These are phyloP conservation scores for Pseudoperonospora humuli DNA, from an alignment of 352 stramenopile genomes.

Conservation along the genomic window DNA sequence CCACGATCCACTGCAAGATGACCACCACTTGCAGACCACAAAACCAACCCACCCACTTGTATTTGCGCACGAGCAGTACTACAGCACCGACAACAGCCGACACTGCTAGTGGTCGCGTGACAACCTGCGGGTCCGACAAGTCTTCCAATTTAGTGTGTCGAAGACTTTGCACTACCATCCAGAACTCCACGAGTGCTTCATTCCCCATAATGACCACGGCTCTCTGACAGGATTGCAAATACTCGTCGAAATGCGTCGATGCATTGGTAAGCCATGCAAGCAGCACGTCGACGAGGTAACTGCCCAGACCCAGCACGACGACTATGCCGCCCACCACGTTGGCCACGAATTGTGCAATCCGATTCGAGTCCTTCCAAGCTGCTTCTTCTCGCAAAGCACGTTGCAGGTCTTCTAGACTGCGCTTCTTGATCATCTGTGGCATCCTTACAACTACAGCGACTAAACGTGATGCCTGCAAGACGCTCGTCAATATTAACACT, in stretches of 20 bases:
- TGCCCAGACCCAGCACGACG: slow-evolving; percentile 32
- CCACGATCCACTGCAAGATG: slow-evolving; percentile 55
- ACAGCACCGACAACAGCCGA: slow-evolving; percentile 6
- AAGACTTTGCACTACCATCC: slow-evolving; percentile 19
- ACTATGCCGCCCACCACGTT: slow-evolving; percentile 48
- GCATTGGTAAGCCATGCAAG: slow-evolving; percentile 22
- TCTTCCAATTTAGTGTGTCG: slow-evolving; percentile 23
- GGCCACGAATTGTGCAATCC: slow-evolving; percentile 52
- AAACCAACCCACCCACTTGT: slow-evolving; percentile 60
- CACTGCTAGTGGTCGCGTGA: slow-evolving; percentile 27
- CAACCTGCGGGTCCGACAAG: slow-evolving; percentile 29
- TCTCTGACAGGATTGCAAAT: slow-evolving; percentile 9
- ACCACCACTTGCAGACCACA: slow-evolving; percentile 45
- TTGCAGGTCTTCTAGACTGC: slow-evolving; percentile 19
- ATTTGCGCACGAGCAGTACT: slow-evolving; percentile 36
- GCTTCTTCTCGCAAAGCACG: slow-evolving; percentile 17
- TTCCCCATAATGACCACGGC: neutral
- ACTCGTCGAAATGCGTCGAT: slow-evolving; percentile 23
- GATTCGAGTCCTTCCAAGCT: slow-evolving; percentile 54
- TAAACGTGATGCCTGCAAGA: too few relatives aligned
- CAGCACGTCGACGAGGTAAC: slow-evolving; percentile 28
- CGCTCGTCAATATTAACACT: too few relatives aligned
- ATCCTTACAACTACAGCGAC: neutral
- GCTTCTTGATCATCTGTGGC: slow-evolving; percentile 21
- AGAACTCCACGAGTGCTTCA: slow-evolving; percentile 31